Percentiles rank a stretch among this genome's conserved stretches.
Evolutionary conservation across 106 monocot species (phyloP).

Genomic region (Acanthochlamys bracteata): DNA sequence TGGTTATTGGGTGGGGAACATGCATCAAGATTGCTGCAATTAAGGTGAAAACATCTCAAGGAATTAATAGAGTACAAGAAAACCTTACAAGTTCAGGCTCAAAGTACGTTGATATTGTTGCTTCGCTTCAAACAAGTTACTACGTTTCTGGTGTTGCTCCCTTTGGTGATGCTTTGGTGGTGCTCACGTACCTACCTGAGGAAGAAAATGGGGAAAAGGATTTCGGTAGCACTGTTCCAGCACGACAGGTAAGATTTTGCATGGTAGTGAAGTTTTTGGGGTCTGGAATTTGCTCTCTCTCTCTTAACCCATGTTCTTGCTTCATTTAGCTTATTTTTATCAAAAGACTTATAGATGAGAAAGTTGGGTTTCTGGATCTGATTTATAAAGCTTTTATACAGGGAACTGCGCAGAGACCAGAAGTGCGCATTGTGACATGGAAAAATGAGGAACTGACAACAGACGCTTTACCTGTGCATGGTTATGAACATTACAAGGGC

Average conservation of each 20-base stretch:
- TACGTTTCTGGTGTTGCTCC: slow-evolving; percentile 94
- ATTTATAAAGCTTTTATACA: slow-evolving; percentile 13
- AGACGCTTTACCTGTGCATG: slow-evolving; percentile 93
- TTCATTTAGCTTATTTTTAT: too few relatives aligned
- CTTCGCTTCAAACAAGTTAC: slow-evolving; percentile 87
- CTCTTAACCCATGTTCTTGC: too few relatives aligned
- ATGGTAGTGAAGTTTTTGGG: too few relatives aligned
- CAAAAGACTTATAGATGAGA: too few relatives aligned
- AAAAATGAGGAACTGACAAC: slow-evolving; percentile 98
- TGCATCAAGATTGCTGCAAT: slow-evolving; percentile 85
- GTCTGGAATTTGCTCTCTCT: background rate
- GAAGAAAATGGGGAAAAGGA: slow-evolving; percentile 60
- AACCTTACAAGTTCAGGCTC: slow-evolving; percentile 27
- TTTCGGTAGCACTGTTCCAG: slow-evolving; percentile 41
- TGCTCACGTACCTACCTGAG: slow-evolving; percentile 88
- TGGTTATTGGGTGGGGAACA: slow-evolving; percentile 99
- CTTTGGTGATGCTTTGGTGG: slow-evolving; percentile 84
- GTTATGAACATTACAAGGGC: slow-evolving; percentile 93
- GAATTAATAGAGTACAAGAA: slow-evolving; percentile 54
- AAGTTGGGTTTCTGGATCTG: too few relatives aligned
- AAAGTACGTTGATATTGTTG: slow-evolving; percentile 96
- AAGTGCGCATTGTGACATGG: slow-evolving; percentile 86
- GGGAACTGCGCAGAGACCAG: slow-evolving; percentile 92
- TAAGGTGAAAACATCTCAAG: slow-evolving; percentile 34
- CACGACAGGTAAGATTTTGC: slow-evolving; percentile 57